Conservation (phyloP, 2,329 filamentous ascomycete genomes). For the Ophiostoma tasmaniense region DNA sequence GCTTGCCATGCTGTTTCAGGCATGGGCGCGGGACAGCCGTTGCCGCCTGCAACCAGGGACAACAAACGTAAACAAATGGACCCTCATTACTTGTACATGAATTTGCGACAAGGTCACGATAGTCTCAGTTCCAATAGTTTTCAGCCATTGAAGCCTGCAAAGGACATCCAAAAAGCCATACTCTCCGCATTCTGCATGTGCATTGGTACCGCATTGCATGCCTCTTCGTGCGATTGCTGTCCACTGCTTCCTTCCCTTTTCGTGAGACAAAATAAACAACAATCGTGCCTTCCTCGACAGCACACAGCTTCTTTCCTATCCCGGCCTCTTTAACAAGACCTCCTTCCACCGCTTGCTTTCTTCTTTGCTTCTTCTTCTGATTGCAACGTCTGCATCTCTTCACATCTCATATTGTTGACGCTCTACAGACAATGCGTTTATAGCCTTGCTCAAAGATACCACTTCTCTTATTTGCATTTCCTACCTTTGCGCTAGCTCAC, state of each 20-base stretch:
- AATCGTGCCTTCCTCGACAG: not conserved
- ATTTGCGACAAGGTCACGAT: not conserved
- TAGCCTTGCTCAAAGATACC: not conserved
- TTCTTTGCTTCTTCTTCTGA: not conserved
- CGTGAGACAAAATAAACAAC: constrained; percentile 7
- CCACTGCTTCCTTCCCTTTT: constrained; percentile 5
- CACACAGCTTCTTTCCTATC: not conserved
- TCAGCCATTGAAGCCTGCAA: not conserved
- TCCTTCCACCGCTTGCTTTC: not conserved
- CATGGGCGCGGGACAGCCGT: constrained; percentile 1
- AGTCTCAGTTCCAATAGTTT: not conserved
- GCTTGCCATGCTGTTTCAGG: not conserved
- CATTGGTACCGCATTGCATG: not conserved
- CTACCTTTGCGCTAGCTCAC: not conserved
- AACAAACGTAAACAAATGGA: constrained; percentile 3
- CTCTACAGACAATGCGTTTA: not conserved
- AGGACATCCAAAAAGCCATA: not conserved
- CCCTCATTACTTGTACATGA: not conserved
- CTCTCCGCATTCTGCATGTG: not conserved
- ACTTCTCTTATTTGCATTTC: not conserved
- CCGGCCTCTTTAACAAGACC: not conserved
- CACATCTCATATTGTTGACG: too few relatives aligned
- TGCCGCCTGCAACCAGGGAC: not conserved
- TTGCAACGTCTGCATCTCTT: not conserved
- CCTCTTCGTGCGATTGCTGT: not conserved